Conservation (phyloP, 257 asterid species). For the Rauvolfia tetraphylla region DNA sequence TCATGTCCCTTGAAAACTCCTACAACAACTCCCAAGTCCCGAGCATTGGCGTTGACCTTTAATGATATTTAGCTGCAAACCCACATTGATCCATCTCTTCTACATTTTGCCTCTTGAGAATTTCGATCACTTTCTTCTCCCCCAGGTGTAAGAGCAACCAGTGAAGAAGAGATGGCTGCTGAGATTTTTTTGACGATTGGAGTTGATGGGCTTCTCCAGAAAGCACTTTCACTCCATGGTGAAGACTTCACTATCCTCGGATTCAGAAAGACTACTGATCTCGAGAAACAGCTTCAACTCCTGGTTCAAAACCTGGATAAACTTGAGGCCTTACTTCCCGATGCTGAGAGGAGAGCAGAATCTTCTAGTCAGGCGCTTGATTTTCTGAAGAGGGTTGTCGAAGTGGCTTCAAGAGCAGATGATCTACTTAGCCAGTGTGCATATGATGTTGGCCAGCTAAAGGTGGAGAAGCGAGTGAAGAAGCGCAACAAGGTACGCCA, state of each 20-base stretch:
- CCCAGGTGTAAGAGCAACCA: too few relatives aligned
- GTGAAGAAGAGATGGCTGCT: too few relatives aligned
- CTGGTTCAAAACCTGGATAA: too few relatives aligned
- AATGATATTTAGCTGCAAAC: too few relatives aligned
- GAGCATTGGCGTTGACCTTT: too few relatives aligned
- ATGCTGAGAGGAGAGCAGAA: conserved; percentile 11
- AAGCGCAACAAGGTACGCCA: conserved; percentile 5
- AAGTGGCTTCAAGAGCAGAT: conserved; percentile 13
- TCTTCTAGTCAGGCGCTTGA: not conserved
- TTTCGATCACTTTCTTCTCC: too few relatives aligned
- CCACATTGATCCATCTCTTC: too few relatives aligned
- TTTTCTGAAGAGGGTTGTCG: conserved; percentile 22
- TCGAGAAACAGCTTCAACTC: not conserved
- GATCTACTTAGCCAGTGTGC: conserved; percentile 18
- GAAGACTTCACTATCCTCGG: not conserved
- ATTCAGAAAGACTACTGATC: not conserved
- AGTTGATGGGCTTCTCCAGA: not conserved
- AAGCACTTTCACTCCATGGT: not conserved
- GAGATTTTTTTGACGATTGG: not conserved
- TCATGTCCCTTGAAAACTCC: too few relatives aligned
- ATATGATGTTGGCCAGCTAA: conserved; percentile 5
- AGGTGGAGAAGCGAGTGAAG: not conserved
- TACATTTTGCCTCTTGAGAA: too few relatives aligned
- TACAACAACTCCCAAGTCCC: too few relatives aligned
- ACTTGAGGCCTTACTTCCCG: not conserved